Evolutionary conservation across 805 yeast genomes (phyloP).

Genomic region (Metschnikowia gruessii): DNA sequence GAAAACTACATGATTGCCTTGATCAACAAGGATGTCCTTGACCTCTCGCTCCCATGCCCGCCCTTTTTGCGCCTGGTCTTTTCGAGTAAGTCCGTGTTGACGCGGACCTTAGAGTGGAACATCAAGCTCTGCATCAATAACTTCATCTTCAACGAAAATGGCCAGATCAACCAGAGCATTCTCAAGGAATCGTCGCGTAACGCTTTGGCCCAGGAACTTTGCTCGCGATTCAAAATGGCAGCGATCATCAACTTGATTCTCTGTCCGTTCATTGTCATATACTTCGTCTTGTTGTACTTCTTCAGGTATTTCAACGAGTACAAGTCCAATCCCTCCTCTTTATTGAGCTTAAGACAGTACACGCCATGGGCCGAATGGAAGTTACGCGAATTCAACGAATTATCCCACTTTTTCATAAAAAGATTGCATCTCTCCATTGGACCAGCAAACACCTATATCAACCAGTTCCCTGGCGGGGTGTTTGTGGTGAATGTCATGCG

Average conservation of each 20-base stretch:
- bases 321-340: conserved; percentile 78
- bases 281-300: conserved; percentile 79
- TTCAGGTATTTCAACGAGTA: conserved; percentile 91
- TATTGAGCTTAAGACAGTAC: conserved; percentile 71
- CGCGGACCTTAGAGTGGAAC: conserved; percentile 94
- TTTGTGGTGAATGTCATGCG: conserved; percentile 37
- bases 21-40: conserved; percentile 72
- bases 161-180: conserved; percentile 72
- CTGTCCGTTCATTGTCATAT: conserved; percentile 82
- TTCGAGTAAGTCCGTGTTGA: conserved; percentile 45
- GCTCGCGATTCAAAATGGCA: conserved; percentile 79
- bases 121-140: conserved; percentile 83
- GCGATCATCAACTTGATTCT: conserved; percentile 79
- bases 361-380: conserved; percentile 96
- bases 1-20: conserved; percentile 93
- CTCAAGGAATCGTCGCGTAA: conserved; percentile 69
- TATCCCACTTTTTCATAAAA: conserved; percentile 81
- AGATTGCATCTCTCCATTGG: conserved; percentile 74
- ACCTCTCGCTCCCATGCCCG: conserved; percentile 47
- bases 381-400: conserved; percentile 88
- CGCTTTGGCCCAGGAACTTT: conserved; percentile 63
- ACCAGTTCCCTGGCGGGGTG: conserved; percentile 85
- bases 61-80: conserved; percentile 18
- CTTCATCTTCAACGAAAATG: conserved; percentile 76
- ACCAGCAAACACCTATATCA: conserved; percentile 78